phyloP scores from a whole-genome alignment of 2,329 filamentous ascomycete genomes.

The Fusarium piperis region DNA sequence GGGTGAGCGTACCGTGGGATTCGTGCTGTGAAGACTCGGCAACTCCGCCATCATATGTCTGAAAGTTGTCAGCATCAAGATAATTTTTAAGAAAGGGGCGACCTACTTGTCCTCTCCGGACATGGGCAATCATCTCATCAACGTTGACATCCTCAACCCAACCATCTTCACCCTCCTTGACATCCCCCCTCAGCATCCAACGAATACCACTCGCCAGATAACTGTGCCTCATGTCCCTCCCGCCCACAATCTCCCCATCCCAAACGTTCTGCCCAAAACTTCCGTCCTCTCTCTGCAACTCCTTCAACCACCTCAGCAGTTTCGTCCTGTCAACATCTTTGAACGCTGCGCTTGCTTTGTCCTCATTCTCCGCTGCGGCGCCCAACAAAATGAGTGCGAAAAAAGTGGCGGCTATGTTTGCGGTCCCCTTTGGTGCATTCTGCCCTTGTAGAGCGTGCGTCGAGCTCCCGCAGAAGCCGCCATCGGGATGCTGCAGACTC shows the following conservation, averaged over 20 bases:
- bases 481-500: conserved; percentile 82
- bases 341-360: conserved; percentile 58
- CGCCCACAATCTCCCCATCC: conserved; percentile 71
- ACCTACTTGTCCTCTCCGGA: conserved; percentile 68
- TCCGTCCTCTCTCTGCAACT: conserved; percentile 82
- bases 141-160: conserved; percentile 79
- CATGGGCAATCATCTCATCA: conserved; percentile 73
- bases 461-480: conserved; percentile 89
- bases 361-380: conserved; percentile 54
- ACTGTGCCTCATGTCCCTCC: conserved; percentile 86
- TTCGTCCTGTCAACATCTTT: conserved; percentile 71
- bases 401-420: conserved; percentile 87
- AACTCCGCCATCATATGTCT: conserved; percentile 88
- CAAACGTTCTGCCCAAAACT: conserved; percentile 89
- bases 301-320: conserved; percentile 78
- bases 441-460: conserved; percentile 60
- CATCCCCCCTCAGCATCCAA: conserved; percentile 78
- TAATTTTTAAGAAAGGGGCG: background rate
- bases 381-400: conserved; percentile 84
- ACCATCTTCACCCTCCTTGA: conserved; percentile 59
- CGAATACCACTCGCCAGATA: conserved; percentile 85
- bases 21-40: conserved; percentile 82
- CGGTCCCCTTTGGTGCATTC: conserved; percentile 58
- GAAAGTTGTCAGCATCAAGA: conserved; percentile 18
- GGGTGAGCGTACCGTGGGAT: conserved; percentile 73